These are phyloP conservation scores for Clarkia xantiana DNA, from an alignment of 345 rosid genomes.

Conservation along the genomic window DNA sequence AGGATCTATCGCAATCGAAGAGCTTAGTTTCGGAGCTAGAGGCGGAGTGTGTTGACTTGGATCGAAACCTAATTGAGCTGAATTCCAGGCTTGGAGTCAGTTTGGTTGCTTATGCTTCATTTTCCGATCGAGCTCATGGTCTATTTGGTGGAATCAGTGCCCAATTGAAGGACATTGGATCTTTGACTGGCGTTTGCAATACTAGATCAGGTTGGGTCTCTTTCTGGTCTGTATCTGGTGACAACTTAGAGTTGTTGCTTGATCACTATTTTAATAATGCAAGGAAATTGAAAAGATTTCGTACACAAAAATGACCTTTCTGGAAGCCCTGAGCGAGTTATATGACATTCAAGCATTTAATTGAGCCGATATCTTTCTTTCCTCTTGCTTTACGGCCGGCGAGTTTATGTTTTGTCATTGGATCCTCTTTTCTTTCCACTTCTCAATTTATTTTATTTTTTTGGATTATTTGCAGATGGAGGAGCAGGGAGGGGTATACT, in stretches of 20 bases:
- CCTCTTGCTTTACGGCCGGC: no score
- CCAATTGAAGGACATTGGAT: constrained; percentile 38
- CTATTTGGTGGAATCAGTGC: constrained; percentile 21
- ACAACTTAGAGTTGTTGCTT: no score
- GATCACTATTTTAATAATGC: no score
- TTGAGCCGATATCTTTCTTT: no score
- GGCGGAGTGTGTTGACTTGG: constrained; percentile 44
- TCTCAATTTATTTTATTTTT: neutral
- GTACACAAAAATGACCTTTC: no score
- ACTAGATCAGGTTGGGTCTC: constrained; percentile 32
- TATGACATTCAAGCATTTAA: no score
- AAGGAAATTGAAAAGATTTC: no score
- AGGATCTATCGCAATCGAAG: constrained; percentile 32
- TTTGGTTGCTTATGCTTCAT: constrained; percentile 46
- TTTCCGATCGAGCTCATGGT: constrained; percentile 39
- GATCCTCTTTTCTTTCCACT: neutral
- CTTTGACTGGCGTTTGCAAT: constrained; percentile 20
- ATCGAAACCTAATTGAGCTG: constrained; percentile 32
- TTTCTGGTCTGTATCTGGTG: neutral
- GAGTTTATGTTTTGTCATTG: neutral
- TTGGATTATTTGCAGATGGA: constrained; percentile 19
- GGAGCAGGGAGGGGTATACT: constrained; percentile 23
- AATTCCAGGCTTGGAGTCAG: constrained; percentile 41
- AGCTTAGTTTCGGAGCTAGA: constrained; percentile 41
- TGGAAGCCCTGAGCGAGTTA: no score